Evolutionary conservation across 2,329 filamentous ascomycete genomes (phyloP).

Genomic region (Coniochaeta ligniaria): DNA sequence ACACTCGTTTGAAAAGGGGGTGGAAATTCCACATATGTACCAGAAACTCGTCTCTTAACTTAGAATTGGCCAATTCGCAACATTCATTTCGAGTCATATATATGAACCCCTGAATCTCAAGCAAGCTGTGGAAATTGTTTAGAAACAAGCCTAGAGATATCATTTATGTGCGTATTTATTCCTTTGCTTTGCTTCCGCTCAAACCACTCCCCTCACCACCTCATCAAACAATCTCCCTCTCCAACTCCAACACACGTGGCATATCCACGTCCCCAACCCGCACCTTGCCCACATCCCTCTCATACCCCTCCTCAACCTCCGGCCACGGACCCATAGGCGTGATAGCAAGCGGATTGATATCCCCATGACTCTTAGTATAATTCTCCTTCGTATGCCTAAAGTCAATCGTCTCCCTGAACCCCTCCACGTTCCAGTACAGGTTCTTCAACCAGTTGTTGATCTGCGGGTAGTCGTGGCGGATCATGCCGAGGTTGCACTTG

Average conservation of each 20-base stretch:
- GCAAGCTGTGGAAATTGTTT: too few species aligned
- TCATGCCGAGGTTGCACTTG: conserved; percentile 56
- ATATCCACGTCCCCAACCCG: conserved; percentile 38
- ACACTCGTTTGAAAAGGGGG: too few species aligned
- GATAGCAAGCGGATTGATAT: conserved; percentile 54
- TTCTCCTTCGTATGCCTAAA: conserved; percentile 65
- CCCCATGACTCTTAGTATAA: conserved; percentile 48
- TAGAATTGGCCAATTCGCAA: too few species aligned
- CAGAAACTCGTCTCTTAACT: too few species aligned
- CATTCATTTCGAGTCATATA: too few species aligned
- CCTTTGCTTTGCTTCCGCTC: too few species aligned
- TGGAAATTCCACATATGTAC: too few species aligned
- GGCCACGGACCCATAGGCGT: conserved; percentile 57
- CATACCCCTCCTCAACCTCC: conserved; percentile 44
- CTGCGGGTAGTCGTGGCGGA: conserved; percentile 53
- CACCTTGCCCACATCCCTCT: conserved; percentile 39
- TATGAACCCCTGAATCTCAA: too few species aligned
- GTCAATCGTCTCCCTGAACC: conserved; percentile 51
- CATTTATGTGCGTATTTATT: too few species aligned
- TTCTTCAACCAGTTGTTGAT: conserved; percentile 54
- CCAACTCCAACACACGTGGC: conserved; percentile 26
- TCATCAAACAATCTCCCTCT: conserved; percentile 10
- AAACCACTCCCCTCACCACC: background rate
- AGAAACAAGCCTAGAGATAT: too few species aligned
- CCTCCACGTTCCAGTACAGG: conserved; percentile 49